Base-by-base conservation (phyloP, 2,329 filamentous ascomycete genomes). In the Rosellinia necatrix region DNA sequence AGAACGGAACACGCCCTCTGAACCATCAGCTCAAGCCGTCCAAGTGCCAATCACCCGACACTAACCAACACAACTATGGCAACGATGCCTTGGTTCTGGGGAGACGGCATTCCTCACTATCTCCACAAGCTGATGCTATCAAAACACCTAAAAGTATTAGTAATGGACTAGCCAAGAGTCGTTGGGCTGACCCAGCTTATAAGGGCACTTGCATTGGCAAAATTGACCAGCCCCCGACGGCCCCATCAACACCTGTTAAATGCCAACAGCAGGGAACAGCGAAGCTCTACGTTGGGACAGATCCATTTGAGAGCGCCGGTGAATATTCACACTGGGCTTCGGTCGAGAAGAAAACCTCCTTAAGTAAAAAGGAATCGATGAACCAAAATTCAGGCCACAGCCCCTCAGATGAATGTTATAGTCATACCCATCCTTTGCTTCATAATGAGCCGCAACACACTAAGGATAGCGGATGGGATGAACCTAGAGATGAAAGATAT, bases 141-240 rank as follows among this genome's bases (percentile, higher is more conserved):
- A 22, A 7, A n/a, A 25, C 10, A n/a, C 24, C 47, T 6, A n/a
- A 22, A 7, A 12, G 19, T n/a, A 15, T 41, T 13, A 19, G 6
- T 8, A 19, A 12, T 19, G 49, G 57, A n/a, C 24, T 53, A 12
- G 44, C 40, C 7, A 47, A 34, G 27, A 51, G 47, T 25, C 42
- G 53, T 5, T 13, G 13, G 27, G 27, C 27, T 30, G 27, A 30
- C n/a, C 22, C 22, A 37, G 34, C 10, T 13, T 34, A 47, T 15
- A 42, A 49, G 6, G 10, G 10, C 34, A 15, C 49, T 12, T 29
- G 42, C 2, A 10, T 21, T 13, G 4, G 12, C 10, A 24, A 19
- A 35, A 13, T 3, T 3, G n/a, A 15, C 10, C 17, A 3, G 24
- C 2, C 27, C 7, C 21, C n/a, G 15, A 4, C 7, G 34, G 41